Conservation (phyloP, 2,329 filamentous ascomycete genomes). For the Scedosporium boydii region DNA sequence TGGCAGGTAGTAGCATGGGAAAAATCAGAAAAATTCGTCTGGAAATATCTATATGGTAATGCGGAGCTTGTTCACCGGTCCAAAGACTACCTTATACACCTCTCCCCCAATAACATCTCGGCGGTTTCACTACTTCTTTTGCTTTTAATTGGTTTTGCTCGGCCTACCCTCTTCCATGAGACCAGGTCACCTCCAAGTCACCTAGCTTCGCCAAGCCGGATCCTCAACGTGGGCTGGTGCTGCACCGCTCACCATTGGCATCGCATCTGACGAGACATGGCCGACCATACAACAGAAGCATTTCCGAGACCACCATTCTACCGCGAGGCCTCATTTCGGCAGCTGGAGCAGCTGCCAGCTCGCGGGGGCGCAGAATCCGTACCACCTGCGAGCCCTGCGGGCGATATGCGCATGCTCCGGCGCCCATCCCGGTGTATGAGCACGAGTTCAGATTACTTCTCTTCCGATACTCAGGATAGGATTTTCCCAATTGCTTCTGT, state of each 20-base stretch:
- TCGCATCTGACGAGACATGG: neutral
- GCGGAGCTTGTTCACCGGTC: neutral
- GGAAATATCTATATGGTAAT: neutral
- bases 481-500: slow-evolving; percentile 3
- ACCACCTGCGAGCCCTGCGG: neutral
- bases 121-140: neutral
- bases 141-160: neutral
- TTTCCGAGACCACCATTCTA: neutral
- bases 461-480: neutral
- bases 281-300: neutral
- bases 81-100: too few relatives aligned
- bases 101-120: too few relatives aligned
- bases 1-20: neutral
- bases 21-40: neutral
- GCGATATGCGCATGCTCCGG: neutral
- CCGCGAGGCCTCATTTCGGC: neutral
- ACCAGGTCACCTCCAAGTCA: too few relatives aligned
- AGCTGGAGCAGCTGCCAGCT: neutral
- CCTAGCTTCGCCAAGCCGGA: neutral
- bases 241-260: neutral
- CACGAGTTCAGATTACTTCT: neutral
- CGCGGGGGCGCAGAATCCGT: neutral
- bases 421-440: neutral
- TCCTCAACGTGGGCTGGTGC: neutral
- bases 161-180: too few relatives aligned